phyloP scores from a whole-genome alignment of 176 grass and related monocot genomes.

The Melocanna baccifera region DNA sequence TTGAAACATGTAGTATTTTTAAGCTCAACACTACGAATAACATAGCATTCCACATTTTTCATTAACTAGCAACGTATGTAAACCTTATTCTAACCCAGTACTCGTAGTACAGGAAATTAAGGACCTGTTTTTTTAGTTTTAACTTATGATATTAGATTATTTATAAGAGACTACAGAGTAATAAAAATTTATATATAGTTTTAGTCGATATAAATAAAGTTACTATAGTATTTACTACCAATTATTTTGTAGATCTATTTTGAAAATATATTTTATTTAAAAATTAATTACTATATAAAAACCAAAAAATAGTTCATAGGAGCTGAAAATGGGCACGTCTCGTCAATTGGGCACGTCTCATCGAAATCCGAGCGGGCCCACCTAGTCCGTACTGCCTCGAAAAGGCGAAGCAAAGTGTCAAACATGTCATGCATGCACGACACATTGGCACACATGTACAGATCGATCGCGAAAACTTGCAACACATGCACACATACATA shows the following conservation, averaged over 20 bases:
- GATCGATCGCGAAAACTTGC: neutral
- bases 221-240: too few relatives aligned
- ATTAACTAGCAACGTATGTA: neutral
- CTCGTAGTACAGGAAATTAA: neutral
- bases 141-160: too few relatives aligned
- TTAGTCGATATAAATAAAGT: too few relatives aligned
- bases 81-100: too few relatives aligned
- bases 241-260: rapidly evolving
- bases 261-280: too few relatives aligned
- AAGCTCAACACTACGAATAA: neutral
- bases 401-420: constrained; percentile 23
- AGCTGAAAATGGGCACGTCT: too few relatives aligned
- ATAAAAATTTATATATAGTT: too few relatives aligned
- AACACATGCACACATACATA: neutral
- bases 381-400: neutral
- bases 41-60: neutral
- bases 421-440: neutral
- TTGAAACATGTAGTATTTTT: neutral
- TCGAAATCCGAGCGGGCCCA: neutral
- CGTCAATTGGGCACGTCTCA: neutral
- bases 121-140: too few relatives aligned
- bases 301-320: too few relatives aligned
- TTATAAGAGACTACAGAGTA: too few relatives aligned
- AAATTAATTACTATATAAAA: too few relatives aligned
- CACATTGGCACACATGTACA: neutral